phyloP scores from a whole-genome alignment of 2,329 filamentous ascomycete genomes.

The Cladorrhinum sp. region DNA sequence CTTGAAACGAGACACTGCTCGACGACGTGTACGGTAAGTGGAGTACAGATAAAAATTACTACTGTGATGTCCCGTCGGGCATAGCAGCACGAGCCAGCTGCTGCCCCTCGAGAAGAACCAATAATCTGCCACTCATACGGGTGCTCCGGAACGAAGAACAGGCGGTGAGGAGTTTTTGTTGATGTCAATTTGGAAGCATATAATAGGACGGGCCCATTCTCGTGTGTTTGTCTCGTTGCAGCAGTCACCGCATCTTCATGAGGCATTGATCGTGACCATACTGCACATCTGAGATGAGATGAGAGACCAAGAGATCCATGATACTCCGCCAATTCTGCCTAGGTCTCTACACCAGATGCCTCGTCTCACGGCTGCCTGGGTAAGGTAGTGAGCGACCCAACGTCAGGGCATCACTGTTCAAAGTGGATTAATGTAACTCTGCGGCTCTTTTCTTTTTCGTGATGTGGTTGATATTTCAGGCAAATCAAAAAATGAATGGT shows the following conservation, averaged over 20 bases:
- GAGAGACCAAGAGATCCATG: not conserved
- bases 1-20: not conserved
- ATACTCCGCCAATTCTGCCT: not conserved
- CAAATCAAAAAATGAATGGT: not conserved
- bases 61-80: not conserved
- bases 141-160: not conserved
- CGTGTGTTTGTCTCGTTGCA: not conserved
- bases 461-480: not conserved
- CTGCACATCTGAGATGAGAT: not conserved
- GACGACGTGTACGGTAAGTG: not conserved
- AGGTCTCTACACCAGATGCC: not conserved
- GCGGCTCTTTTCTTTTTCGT: not conserved
- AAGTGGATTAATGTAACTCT: not conserved
- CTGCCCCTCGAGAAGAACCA: not conserved
- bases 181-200: not conserved
- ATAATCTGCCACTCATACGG: not conserved
- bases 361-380: not conserved
- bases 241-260: not conserved
- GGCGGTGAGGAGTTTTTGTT: conserved; percentile 3
- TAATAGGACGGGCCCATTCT: not conserved
- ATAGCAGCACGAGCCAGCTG: not conserved
- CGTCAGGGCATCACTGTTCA: not conserved
- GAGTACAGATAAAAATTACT: not conserved
- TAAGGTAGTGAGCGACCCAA: not conserved
- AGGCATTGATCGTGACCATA: not conserved